Evolutionary conservation across 495 filamentous ascomycete genomes (phyloP).

Genomic region (Penicillium malachiteum): DNA sequence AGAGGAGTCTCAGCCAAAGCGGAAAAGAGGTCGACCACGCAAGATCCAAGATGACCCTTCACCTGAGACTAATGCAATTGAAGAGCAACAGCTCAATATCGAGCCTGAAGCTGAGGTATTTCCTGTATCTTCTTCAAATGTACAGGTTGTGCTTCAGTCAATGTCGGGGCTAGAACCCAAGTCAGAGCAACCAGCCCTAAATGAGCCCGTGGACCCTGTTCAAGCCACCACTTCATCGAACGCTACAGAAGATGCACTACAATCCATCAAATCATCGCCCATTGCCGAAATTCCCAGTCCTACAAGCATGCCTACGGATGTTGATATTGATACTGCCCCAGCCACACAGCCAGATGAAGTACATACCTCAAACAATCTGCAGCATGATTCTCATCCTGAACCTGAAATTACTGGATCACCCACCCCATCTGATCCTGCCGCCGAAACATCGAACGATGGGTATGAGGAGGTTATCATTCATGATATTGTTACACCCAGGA

Average conservation of each 20-base stretch:
- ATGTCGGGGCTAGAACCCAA: background rate
- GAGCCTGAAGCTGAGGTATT: no score
- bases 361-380: background rate
- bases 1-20: slow-evolving; percentile 19
- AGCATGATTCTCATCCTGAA: background rate
- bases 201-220: background rate
- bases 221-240: background rate
- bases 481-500: slow-evolving; percentile 29
- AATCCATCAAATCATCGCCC: background rate
- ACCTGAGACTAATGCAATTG: background rate
- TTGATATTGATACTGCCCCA: background rate
- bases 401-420: no score
- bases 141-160: background rate
- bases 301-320: background rate
- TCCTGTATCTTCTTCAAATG: background rate
- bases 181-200: background rate
- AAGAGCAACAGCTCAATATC: background rate
- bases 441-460: background rate
- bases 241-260: background rate
- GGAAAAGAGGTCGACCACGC: slow-evolving; percentile 19
- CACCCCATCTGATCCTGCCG: background rate
- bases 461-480: slow-evolving; percentile 18
- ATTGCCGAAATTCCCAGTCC: background rate
- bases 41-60: slow-evolving; percentile 1
- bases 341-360: background rate